These are phyloP conservation scores for Cryptococcus sp. DNA, from an alignment of 1,284 basidiomycete genomes.

Conservation along the genomic window DNA sequence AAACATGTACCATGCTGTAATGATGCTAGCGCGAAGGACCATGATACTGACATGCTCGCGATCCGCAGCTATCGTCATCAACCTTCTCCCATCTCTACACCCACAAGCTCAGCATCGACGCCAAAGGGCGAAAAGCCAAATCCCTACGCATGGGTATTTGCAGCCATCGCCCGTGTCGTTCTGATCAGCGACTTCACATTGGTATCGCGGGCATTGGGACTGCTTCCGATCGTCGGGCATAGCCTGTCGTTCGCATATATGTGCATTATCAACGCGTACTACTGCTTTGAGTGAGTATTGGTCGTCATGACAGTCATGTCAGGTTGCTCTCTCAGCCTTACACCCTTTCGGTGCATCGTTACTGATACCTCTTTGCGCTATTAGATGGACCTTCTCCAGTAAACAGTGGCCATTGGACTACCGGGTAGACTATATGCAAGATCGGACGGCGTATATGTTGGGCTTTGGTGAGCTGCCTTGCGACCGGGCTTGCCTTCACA, in stretches of 20 bases:
- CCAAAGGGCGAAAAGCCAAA: conserved; percentile 7
- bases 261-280: conserved; percentile 50
- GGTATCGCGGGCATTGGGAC: conserved; percentile 40
- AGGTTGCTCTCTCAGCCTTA: background rate
- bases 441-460: conserved; percentile 46
- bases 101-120: conserved; percentile 11
- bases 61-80: conserved; percentile 43
- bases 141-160: conserved; percentile 30
- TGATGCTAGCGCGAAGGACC: no score
- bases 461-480: conserved; percentile 46
- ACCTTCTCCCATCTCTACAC: conserved; percentile 24
- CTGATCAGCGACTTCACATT: conserved; percentile 52
- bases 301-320: background rate
- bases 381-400: conserved; percentile 44
- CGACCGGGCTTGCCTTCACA: background rate
- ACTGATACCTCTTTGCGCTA: background rate
- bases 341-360: no score
- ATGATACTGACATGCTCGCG: background rate
- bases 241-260: conserved; percentile 41
- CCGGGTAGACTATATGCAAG: conserved; percentile 42
- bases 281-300: conserved; percentile 51
- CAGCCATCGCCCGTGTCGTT: conserved; percentile 39
- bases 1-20: no score
- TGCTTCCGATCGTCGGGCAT: conserved; percentile 46
- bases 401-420: conserved; percentile 46